Base-by-base conservation (phyloP, 192 early-diverging fungal genomes). In the Pilaira anomala region DNA sequence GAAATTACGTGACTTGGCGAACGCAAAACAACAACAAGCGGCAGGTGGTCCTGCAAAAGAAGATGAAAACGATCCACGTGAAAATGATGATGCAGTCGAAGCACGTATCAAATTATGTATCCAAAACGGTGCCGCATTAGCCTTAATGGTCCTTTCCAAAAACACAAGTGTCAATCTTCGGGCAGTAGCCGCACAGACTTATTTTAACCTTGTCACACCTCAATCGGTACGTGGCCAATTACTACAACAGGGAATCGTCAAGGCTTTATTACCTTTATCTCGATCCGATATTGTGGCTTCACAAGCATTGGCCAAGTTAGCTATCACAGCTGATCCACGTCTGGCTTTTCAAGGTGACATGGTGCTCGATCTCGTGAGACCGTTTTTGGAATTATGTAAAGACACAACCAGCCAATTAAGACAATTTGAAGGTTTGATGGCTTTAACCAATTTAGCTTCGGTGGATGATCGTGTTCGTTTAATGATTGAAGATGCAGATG, bases 381-480 rank as follows among this genome's bases (percentile, higher is more conserved):
- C 91, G 0, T 76, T 93, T 0, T 65, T 90, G 9, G 59, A 67
- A 42, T 75, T 93, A 26, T 80, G 85, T 40, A 78, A 85, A 45
- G 74, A 78, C 45, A 80, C 84, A 3, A 25, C 51, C 2, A 72
- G 79, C 22, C 79, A 85, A 63, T 71, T 98, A 25, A 78, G 85
- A 39, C 85, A 88, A 54, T 98, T 98, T 63, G 96, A 98, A 74
- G 88, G 85, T 3, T 76, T 97, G 46, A 87, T 98, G 86, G 96
- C 93, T 0, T 73, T 98, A 25, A 98, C 96, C 0, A 98, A 98
- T 65, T 79, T 98, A 1, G 89, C 88, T 4, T 89, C 89, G 46
- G 79, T 86, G 56, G 74, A 88, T 16, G 82, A 88, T 54, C 81
- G 86, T 42, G 78, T 93, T 7, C 80, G 92, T 13, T 67, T 64